Conservation (phyloP, 176 grass and related monocot genomes). For the Bromus sterilis region DNA sequence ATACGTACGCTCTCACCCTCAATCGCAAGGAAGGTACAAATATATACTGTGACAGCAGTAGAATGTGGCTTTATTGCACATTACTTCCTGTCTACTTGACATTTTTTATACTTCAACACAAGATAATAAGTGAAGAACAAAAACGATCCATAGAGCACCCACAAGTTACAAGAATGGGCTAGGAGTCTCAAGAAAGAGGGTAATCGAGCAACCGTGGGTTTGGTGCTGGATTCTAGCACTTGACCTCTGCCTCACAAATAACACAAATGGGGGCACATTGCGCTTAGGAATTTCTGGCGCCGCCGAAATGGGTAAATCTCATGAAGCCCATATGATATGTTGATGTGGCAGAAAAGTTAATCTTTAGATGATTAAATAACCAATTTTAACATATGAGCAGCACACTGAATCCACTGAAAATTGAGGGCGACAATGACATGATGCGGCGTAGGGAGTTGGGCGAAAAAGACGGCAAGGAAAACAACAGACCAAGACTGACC, state of each 20-base stretch:
- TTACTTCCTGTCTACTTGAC: slow-evolving; percentile 3
- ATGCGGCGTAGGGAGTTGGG: background rate
- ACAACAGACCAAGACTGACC: background rate
- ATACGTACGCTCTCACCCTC: background rate
- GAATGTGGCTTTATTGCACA: slow-evolving; percentile 20
- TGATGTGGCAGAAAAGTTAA: background rate
- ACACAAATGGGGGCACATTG: background rate
- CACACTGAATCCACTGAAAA: slow-evolving; percentile 10
- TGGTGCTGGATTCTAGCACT: background rate
- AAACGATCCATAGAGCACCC: background rate
- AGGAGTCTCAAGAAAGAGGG: background rate
- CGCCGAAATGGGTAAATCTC: background rate
- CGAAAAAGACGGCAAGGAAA: background rate
- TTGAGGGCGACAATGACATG: background rate
- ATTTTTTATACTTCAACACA: background rate
- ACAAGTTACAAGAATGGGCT: background rate
- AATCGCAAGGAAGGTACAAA: slow-evolving; percentile 15
- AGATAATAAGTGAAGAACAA: background rate
- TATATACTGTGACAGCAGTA: slow-evolving; percentile 4
- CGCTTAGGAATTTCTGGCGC: background rate
- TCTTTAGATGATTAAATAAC: background rate
- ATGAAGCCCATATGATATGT: background rate
- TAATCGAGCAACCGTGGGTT: background rate
- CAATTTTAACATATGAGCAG: background rate
- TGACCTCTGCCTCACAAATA: background rate